Conservation (phyloP, 441 rosid genomes). For the Pelargonium myrrhifolium region DNA sequence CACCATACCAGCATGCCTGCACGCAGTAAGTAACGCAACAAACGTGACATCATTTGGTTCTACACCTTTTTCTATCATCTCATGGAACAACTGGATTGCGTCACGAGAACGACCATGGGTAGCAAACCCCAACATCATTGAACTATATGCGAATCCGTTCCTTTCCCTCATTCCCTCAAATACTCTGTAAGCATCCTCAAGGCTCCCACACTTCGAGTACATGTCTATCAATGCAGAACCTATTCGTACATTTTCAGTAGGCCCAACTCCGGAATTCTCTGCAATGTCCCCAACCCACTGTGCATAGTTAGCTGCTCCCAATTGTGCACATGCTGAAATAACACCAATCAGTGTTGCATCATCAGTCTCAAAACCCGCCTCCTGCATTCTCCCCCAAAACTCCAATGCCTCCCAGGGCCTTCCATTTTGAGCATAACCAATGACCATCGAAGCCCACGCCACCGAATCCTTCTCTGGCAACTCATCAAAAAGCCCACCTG, state of each 20-base stretch:
- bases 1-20: slow-evolving; percentile 69
- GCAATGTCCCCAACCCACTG: slow-evolving; percentile 44
- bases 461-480: slow-evolving; percentile 61
- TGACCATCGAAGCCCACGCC: slow-evolving; percentile 78
- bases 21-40: slow-evolving; percentile 69
- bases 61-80: slow-evolving; percentile 45
- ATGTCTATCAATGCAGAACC: slow-evolving; percentile 80
- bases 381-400: slow-evolving; percentile 55
- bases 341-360: slow-evolving; percentile 52
- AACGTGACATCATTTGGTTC: slow-evolving; percentile 69
- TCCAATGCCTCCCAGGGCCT: slow-evolving; percentile 60
- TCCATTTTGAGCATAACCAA: slow-evolving; percentile 62
- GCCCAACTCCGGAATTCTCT: slow-evolving; percentile 29
- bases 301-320: slow-evolving; percentile 55
- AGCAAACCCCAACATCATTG: slow-evolving; percentile 78
- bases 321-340: slow-evolving; percentile 78
- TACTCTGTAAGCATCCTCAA: slow-evolving; percentile 51
- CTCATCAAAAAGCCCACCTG: slow-evolving; percentile 39
- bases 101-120: slow-evolving; percentile 56
- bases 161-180: slow-evolving; percentile 46
- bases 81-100: slow-evolving; percentile 49
- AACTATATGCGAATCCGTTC: slow-evolving; percentile 73
- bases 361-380: slow-evolving; percentile 38
- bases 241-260: slow-evolving; percentile 40
- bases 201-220: slow-evolving; percentile 77